These are phyloP conservation scores for Cladochytrium replicatum DNA, from an alignment of 192 early-diverging fungal genomes.

Conservation along the genomic window DNA sequence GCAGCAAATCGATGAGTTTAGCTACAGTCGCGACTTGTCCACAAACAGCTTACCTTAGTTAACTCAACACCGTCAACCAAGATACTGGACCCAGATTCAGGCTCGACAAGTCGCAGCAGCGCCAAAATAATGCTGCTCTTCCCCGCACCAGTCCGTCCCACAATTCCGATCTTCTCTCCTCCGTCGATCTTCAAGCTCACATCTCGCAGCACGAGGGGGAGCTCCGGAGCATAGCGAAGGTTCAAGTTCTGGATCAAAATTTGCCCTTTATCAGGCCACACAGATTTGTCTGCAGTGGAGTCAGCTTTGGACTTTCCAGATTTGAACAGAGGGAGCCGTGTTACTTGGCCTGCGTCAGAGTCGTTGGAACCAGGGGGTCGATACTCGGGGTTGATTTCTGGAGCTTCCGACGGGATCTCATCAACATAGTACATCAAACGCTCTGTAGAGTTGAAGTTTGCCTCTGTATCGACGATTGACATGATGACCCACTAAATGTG, in stretches of 20 bases:
- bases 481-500: no score
- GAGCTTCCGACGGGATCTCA: slow-evolving; percentile 15
- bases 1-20: no score
- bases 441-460: slow-evolving; percentile 22
- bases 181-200: slow-evolving; percentile 22
- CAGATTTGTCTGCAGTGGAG: no score
- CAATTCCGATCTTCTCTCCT: slow-evolving; percentile 37
- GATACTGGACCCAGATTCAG: slow-evolving; percentile 43
- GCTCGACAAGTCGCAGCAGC: slow-evolving; percentile 35
- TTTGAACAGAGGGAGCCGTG: no score
- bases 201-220: slow-evolving; percentile 23
- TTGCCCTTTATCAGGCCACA: slow-evolving; percentile 10
- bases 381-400: slow-evolving; percentile 7
- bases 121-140: slow-evolving; percentile 32
- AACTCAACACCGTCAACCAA: slow-evolving; percentile 57
- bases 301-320: no score
- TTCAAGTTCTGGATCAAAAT: slow-evolving; percentile 15
- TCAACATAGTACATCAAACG: slow-evolving; percentile 12
- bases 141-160: slow-evolving; percentile 40
- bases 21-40: no score
- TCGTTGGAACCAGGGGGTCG: no score
- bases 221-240: slow-evolving; percentile 22
- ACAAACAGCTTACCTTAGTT: not conserved
- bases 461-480: slow-evolving; percentile 38
- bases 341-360: no score